A percentile compares a stretch with the other conserved stretches of the same genome.
Evolutionary conservation across 768 basidiomycete genomes (phyloP).

Genomic region (Fomitopsis serialis): DNA sequence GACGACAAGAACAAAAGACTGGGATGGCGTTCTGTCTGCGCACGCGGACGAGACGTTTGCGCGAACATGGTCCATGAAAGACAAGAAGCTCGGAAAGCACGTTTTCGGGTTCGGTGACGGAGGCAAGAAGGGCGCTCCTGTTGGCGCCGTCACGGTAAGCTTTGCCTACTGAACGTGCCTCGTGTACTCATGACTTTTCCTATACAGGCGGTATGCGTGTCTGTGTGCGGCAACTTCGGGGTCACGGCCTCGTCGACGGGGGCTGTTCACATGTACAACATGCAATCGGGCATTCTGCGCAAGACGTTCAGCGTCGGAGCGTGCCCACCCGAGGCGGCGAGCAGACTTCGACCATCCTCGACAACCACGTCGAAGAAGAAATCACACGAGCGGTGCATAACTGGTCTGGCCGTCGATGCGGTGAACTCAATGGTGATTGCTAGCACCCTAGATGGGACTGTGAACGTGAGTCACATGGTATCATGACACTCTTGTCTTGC

Average conservation of each 20-base stretch:
- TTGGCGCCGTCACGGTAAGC: constrained; percentile 69
- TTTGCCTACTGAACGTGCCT: background rate
- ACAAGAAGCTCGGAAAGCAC: constrained; percentile 77
- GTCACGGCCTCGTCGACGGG: constrained; percentile 80
- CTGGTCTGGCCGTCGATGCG: constrained; percentile 81
- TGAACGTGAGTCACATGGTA: constrained; percentile 51
- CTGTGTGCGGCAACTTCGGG: constrained; percentile 95
- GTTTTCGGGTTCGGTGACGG: constrained; percentile 55
- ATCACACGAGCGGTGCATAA: constrained; percentile 52
- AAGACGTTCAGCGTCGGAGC: constrained; percentile 69
- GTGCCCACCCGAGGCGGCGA: constrained; percentile 49
- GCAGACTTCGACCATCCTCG: constrained; percentile 31
- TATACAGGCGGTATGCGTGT: constrained; percentile 73
- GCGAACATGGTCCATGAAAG: constrained; percentile 82
- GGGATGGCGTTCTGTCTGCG: constrained; percentile 95
- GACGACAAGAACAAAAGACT: constrained; percentile 80
- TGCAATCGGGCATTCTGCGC: constrained; percentile 89
- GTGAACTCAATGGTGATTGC: constrained; percentile 80
- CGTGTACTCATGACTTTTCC: background rate
- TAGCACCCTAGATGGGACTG: constrained; percentile 80
- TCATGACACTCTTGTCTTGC: background rate
- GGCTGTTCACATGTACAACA: constrained; percentile 87
- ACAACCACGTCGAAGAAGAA: constrained; percentile 29
- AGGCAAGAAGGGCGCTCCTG: constrained; percentile 36
- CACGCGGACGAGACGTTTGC: constrained; percentile 81